These are phyloP conservation scores for Ampelomyces quisqualis DNA, from an alignment of 2,329 filamentous ascomycete genomes.

Conservation along the genomic window DNA sequence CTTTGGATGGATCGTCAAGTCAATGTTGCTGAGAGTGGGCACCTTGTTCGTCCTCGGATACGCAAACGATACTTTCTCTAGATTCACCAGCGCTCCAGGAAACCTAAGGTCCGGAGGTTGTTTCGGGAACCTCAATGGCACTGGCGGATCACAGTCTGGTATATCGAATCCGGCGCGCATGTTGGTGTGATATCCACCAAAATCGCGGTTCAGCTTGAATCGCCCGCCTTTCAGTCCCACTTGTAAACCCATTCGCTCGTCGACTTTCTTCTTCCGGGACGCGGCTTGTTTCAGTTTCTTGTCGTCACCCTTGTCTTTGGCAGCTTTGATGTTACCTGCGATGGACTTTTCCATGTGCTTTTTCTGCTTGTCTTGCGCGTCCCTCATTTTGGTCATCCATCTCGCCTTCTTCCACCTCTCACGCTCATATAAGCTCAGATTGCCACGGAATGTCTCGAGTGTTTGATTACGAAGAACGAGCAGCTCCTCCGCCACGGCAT, in stretches of 20 bases:
- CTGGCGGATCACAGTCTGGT: slow-evolving; percentile 58
- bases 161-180: slow-evolving; percentile 70
- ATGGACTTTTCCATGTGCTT: slow-evolving; percentile 80
- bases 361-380: slow-evolving; percentile 77
- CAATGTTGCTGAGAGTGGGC: slow-evolving; percentile 61
- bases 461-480: slow-evolving; percentile 72
- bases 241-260: slow-evolving; percentile 76
- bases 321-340: slow-evolving; percentile 70
- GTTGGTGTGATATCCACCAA: slow-evolving; percentile 53
- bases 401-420: slow-evolving; percentile 67
- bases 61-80: slow-evolving; percentile 68
- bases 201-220: slow-evolving; percentile 79
- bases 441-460: slow-evolving; percentile 73
- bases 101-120: slow-evolving; percentile 70
- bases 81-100: slow-evolving; percentile 69
- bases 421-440: slow-evolving; percentile 69
- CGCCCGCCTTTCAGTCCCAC: slow-evolving; percentile 69
- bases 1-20: slow-evolving; percentile 69
- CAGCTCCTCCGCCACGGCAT: slow-evolving; percentile 72
- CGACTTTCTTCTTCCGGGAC: slow-evolving; percentile 78
- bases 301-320: slow-evolving; percentile 75
- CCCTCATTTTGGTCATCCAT: slow-evolving; percentile 72
- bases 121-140: slow-evolving; percentile 60
- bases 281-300: slow-evolving; percentile 86
- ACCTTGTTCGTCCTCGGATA: slow-evolving; percentile 54